Evolutionary conservation across 768 basidiomycete genomes (phyloP).

Genomic region (Rhodotorula taiwanensis): DNA sequence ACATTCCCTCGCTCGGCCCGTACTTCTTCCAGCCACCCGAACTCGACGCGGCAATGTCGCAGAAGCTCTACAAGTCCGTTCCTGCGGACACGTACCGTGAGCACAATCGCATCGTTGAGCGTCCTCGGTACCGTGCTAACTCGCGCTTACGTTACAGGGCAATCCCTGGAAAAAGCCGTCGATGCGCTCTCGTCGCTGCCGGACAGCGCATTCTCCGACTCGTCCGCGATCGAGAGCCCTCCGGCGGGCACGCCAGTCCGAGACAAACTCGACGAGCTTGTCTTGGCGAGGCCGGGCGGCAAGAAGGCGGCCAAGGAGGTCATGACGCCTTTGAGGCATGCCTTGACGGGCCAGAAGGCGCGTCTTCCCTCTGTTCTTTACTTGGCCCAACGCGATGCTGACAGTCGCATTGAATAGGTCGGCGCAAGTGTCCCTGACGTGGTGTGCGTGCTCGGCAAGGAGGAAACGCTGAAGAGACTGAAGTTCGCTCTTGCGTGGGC

Average conservation of each 20-base stretch:
- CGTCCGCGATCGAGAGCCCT: background rate
- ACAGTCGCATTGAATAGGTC: background rate
- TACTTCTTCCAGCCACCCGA: constrained; percentile 75
- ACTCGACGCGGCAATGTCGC: constrained; percentile 54
- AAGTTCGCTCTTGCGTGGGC: constrained; percentile 1
- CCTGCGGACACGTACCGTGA: constrained; percentile 12
- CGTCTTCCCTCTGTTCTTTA: background rate
- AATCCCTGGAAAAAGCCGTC: background rate
- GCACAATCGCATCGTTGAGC: background rate
- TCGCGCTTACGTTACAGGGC: background rate
- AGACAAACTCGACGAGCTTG: background rate
- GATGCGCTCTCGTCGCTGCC: background rate
- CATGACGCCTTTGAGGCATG: background rate
- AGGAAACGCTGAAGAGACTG: background rate
- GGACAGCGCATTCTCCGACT: background rate
- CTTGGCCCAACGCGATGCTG: rapidly evolving
- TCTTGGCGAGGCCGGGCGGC: background rate
- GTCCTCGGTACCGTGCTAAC: background rate
- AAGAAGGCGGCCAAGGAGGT: constrained; percentile 2
- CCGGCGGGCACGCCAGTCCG: background rate
- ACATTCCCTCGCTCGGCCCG: constrained; percentile 61
- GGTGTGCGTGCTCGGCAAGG: constrained; percentile 5
- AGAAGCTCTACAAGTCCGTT: constrained; percentile 50
- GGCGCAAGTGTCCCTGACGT: constrained; percentile 3
- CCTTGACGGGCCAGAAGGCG: constrained; percentile 1